Evolutionary conservation across 768 basidiomycete species (phyloP).

Genomic region (Pluteus cervinus): DNA sequence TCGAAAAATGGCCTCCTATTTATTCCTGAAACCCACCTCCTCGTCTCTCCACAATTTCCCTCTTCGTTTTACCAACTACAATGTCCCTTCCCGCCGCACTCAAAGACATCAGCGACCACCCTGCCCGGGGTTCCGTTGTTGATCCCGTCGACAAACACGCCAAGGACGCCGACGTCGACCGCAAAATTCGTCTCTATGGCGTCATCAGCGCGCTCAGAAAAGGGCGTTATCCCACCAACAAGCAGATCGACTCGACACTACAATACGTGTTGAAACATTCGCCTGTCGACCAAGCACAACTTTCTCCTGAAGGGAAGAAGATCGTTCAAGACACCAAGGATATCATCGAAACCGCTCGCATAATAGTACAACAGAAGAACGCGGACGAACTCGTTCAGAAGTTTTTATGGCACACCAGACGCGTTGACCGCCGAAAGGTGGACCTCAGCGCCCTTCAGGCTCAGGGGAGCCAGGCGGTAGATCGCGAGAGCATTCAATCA

Average conservation of each 20-base stretch:
- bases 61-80: slow-evolving; percentile 8
- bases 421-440: slow-evolving; percentile 29
- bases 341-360: slow-evolving; percentile 68
- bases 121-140: slow-evolving; percentile 53
- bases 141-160: slow-evolving; percentile 53
- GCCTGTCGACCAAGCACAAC: slow-evolving; percentile 55
- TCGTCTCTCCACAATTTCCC: too few relatives aligned
- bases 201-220: slow-evolving; percentile 76
- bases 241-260: slow-evolving; percentile 71
- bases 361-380: slow-evolving; percentile 81
- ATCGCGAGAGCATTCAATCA: too few relatives aligned
- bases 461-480: too few relatives aligned
- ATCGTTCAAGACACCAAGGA: slow-evolving; percentile 74
- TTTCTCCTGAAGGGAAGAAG: slow-evolving; percentile 72
- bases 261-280: slow-evolving; percentile 53
- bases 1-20: too few relatives aligned
- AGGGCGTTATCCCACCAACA: slow-evolving; percentile 74
- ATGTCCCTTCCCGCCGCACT: slow-evolving; percentile 66
- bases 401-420: slow-evolving; percentile 77
- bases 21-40: too few relatives aligned
- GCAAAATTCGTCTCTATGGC: slow-evolving; percentile 78
- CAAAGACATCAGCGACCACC: slow-evolving; percentile 57
- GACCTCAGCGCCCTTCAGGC: too few relatives aligned
- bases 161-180: slow-evolving; percentile 71
- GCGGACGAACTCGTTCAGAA: slow-evolving; percentile 88